Conservation (phyloP, 495 filamentous ascomycete genomes). For the Tuber magnatum region DNA sequence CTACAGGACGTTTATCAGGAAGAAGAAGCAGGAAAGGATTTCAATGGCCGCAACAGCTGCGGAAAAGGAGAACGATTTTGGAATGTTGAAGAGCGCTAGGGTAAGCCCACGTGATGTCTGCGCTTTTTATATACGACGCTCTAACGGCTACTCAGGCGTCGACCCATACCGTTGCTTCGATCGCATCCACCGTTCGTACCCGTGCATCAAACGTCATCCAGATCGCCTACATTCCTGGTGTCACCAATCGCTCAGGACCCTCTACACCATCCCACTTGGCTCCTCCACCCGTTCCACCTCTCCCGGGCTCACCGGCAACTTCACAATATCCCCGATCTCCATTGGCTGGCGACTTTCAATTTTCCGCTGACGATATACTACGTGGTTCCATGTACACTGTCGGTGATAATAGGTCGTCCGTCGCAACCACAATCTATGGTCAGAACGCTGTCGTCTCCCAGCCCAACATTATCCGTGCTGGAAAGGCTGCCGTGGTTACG, state of each 20-base stretch:
- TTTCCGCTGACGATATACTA: conserved; percentile 46
- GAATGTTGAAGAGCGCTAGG: conserved; percentile 56
- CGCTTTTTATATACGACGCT: neutral
- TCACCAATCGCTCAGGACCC: conserved; percentile 83
- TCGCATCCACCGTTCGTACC: conserved; percentile 91
- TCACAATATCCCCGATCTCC: conserved; percentile 85
- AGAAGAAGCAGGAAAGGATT: conserved; percentile 57
- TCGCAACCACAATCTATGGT: conserved; percentile 87
- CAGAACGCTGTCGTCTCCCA: conserved; percentile 76
- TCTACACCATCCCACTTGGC: conserved; percentile 75
- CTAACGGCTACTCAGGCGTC: conserved; percentile 48
- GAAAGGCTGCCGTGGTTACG: conserved; percentile 83
- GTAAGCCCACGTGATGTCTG: conserved; percentile 12
- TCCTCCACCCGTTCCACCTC: conserved; percentile 85
- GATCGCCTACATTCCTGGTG: conserved; percentile 96
- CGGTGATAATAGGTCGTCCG: conserved; percentile 58
- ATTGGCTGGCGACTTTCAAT: conserved; percentile 64
- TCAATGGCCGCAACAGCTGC: conserved; percentile 41
- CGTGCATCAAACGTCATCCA: conserved; percentile 97
- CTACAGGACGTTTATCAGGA: conserved; percentile 81
- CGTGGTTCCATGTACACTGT: conserved; percentile 77
- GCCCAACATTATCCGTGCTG: conserved; percentile 73
- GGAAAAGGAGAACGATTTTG: conserved; percentile 55
- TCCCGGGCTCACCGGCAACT: conserved; percentile 58
- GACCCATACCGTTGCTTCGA: conserved; percentile 80